A percentile compares a stretch with the other conserved stretches of the same genome.
These are phyloP conservation scores for Mallotus repandus DNA, from an alignment of 441 rosid genomes.

Conservation along the genomic window DNA sequence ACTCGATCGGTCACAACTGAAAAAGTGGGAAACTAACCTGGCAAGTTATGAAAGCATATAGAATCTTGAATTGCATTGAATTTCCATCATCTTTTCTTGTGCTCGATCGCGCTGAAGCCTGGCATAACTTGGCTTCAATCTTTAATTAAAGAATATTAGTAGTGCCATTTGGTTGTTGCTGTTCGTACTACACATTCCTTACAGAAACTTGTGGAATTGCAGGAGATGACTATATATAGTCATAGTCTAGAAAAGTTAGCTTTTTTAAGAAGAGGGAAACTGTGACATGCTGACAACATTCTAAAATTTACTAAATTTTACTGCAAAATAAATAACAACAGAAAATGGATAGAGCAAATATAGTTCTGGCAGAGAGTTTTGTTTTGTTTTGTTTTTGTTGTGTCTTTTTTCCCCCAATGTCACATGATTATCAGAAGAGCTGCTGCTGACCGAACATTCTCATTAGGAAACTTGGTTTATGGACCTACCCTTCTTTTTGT, in stretches of 20 bases:
- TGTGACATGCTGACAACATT: background rate
- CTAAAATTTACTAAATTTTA: background rate
- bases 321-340: background rate
- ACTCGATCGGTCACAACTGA: too few species aligned
- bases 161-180: too few species aligned
- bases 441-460: slow-evolving; percentile 22
- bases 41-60: background rate
- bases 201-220: background rate
- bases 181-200: too few species aligned
- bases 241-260: background rate
- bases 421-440: slow-evolving; percentile 8
- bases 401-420: background rate
- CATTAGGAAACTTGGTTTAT: background rate
- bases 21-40: background rate
- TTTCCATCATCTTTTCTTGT: too few species aligned
- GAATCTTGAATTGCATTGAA: background rate
- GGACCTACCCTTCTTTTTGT: slow-evolving; percentile 17
- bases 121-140: too few species aligned
- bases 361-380: background rate
- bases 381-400: background rate
- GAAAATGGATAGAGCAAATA: background rate
- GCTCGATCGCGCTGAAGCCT: too few species aligned
- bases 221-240: background rate
- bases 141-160: too few species aligned
- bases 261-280: background rate